Evolutionary conservation across 2,329 filamentous ascomycete species (phyloP).

Genomic region (Epichloe gansuensis): DNA sequence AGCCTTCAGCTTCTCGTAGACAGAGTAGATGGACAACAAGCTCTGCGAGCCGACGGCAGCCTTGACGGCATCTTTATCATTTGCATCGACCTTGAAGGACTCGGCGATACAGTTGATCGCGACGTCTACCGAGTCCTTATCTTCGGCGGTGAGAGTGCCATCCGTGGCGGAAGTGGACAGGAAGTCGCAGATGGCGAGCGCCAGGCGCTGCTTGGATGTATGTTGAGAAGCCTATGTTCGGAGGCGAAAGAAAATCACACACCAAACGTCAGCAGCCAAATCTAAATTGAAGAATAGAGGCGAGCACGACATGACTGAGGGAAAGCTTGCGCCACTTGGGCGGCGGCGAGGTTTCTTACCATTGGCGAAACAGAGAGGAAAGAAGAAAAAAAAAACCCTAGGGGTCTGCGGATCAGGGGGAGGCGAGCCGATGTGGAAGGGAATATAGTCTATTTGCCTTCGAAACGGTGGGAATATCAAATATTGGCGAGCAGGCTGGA

Average conservation of each 20-base stretch:
- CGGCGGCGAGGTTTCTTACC: not conserved
- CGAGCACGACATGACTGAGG: not conserved
- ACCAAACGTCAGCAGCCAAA: too few relatives aligned
- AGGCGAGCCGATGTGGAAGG: not conserved
- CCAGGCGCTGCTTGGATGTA: constrained; percentile 66
- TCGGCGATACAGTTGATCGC: constrained; percentile 90
- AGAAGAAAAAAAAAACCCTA: not conserved
- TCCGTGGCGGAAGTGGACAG: constrained; percentile 72
- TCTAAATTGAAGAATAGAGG: not conserved
- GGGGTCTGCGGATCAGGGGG: not conserved
- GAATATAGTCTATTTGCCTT: not conserved
- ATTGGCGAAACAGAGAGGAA: not conserved
- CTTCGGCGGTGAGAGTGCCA: constrained; percentile 76
- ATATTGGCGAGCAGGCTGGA: not conserved
- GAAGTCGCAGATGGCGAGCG: constrained; percentile 95
- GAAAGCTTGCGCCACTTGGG: too few relatives aligned
- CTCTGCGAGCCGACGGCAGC: constrained; percentile 76
- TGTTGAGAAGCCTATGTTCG: constrained; percentile 22
- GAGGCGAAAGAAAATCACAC: not conserved
- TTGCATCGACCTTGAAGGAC: constrained; percentile 87
- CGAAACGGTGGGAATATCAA: not conserved
- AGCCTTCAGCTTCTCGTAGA: constrained; percentile 88
- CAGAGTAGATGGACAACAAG: constrained; percentile 80
- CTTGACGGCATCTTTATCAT: constrained; percentile 56
- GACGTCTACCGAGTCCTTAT: constrained; percentile 87